These are phyloP conservation scores for Fusarium nurragi DNA, from an alignment of 2,329 filamentous ascomycete genomes.

Conservation along the genomic window DNA sequence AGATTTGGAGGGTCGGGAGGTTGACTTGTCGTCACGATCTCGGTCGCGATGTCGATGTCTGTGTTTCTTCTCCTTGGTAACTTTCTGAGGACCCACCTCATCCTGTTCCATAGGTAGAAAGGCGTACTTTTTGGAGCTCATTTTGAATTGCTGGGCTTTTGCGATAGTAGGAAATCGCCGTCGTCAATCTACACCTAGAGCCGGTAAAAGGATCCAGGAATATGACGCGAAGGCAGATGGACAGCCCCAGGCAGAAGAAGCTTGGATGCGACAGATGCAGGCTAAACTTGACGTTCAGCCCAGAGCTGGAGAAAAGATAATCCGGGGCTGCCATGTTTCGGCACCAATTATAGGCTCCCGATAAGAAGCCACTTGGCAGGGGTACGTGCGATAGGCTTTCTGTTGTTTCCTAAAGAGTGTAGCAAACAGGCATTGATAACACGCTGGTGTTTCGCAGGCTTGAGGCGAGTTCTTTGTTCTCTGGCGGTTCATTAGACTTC, in stretches of 20 bases:
- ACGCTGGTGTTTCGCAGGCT: conserved; percentile 47
- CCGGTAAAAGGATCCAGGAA: background rate
- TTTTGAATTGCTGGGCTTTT: conserved; percentile 35
- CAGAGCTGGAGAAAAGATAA: conserved; percentile 30
- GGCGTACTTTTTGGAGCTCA: conserved; percentile 70
- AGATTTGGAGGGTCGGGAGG: conserved; percentile 41
- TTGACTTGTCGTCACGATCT: conserved; percentile 47
- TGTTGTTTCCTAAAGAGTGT: conserved; percentile 28
- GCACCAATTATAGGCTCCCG: conserved; percentile 32
- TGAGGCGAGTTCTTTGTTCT: conserved; percentile 24
- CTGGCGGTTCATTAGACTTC: conserved; percentile 1
- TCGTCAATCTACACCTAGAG: background rate
- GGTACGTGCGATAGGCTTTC: conserved; percentile 30
- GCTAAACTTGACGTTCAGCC: conserved; percentile 3
- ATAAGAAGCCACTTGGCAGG: conserved; percentile 38
- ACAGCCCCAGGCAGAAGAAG: conserved; percentile 13
- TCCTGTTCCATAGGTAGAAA: conserved; percentile 74
- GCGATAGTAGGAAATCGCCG: background rate
- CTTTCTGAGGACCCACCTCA: conserved; percentile 65
- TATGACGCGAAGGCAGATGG: background rate
- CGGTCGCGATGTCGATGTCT: conserved; percentile 54
- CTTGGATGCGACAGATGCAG: conserved; percentile 15
- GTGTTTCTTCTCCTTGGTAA: conserved; percentile 60
- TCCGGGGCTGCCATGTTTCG: conserved; percentile 30
- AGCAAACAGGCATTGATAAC: conserved; percentile 45